These are phyloP conservation scores for Combretum micranthum DNA, from an alignment of 345 rosid species.

Conservation along the genomic window DNA sequence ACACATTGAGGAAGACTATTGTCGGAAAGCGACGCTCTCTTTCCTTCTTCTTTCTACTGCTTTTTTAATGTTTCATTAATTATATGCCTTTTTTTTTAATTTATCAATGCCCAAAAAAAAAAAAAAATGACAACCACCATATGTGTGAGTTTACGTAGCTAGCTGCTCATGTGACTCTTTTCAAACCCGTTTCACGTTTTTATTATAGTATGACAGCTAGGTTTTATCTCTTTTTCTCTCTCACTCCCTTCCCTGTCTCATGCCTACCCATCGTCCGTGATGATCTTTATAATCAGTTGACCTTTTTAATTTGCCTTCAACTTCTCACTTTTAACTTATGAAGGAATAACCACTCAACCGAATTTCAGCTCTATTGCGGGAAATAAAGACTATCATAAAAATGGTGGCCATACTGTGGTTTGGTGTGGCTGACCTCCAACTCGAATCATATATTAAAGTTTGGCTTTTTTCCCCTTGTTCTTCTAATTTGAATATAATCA, in stretches of 20 bases:
- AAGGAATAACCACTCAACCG: background rate
- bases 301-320: background rate
- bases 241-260: background rate
- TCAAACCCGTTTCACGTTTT: constrained; percentile 7
- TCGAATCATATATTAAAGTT: too few relatives aligned
- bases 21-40: constrained; percentile 9
- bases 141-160: background rate
- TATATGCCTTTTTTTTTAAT: too few relatives aligned
- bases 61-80: background rate
- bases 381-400: too few relatives aligned
- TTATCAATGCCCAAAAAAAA: too few relatives aligned
- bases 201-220: background rate
- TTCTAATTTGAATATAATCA: too few relatives aligned
- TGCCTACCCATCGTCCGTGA: constrained; percentile 11
- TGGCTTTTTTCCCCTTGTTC: too few relatives aligned
- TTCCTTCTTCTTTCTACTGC: background rate
- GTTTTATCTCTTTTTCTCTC: background rate
- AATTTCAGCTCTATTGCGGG: background rate
- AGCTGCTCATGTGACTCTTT: constrained; percentile 10
- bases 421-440: too few relatives aligned
- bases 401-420: too few relatives aligned
- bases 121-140: constrained; percentile 1
- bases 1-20: constrained; percentile 17
- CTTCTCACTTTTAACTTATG: background rate
- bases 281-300: constrained; percentile 10